These are phyloP conservation scores for Elongisporangium prolatum DNA, from an alignment of 352 stramenopile genomes.

Conservation along the genomic window DNA sequence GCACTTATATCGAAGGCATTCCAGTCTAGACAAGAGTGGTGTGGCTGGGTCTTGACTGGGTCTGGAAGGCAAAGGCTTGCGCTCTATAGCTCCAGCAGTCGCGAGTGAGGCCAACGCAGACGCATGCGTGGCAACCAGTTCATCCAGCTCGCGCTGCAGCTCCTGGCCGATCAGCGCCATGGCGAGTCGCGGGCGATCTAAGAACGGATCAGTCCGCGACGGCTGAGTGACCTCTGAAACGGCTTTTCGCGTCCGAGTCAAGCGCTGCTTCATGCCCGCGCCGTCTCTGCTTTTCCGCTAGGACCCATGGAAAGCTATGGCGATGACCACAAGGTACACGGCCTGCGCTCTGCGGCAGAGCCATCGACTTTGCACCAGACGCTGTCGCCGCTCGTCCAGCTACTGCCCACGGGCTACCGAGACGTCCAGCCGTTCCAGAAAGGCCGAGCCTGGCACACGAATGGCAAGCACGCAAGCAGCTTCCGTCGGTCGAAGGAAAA, in stretches of 20 bases:
- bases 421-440: slow-evolving; percentile 70
- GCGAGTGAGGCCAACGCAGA: slow-evolving; percentile 8
- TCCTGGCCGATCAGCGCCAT: slow-evolving; percentile 16
- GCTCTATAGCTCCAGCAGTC: slow-evolving; percentile 4
- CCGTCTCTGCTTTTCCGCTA: background rate
- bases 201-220: slow-evolving; percentile 9
- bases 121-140: slow-evolving; percentile 43
- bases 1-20: background rate
- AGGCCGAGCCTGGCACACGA: slow-evolving; percentile 60
- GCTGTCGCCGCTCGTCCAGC: slow-evolving; percentile 54
- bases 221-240: background rate
- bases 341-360: background rate
- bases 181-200: slow-evolving; percentile 2
- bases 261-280: slow-evolving; percentile 14
- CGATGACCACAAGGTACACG: background rate
- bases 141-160: slow-evolving; percentile 54
- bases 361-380: slow-evolving; percentile 1
- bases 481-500: slow-evolving; percentile 18
- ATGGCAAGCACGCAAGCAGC: slow-evolving; percentile 27
- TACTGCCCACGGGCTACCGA: slow-evolving; percentile 57
- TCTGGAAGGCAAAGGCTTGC: too few species aligned
- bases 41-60: slow-evolving; percentile 5
- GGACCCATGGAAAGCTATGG: background rate
- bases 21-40: slow-evolving; percentile 9
- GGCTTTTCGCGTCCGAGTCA: background rate